Base-by-base conservation (phyloP, 306 rosid genomes). In the Cyamopsis tetragonoloba region DNA sequence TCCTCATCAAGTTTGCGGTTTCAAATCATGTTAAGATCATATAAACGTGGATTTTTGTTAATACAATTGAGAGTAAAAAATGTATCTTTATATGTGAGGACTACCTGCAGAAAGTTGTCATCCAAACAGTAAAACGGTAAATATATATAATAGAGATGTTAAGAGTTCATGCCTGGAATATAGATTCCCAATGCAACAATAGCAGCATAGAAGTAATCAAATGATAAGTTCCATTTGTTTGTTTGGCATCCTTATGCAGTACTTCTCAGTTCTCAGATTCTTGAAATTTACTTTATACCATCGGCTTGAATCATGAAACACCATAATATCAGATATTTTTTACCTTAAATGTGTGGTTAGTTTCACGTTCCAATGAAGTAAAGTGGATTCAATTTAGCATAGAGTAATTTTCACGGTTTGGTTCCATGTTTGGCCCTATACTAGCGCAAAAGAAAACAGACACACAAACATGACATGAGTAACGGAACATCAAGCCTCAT, bases 171-270 rank as follows among this genome's bases (percentile, higher is more conserved):
- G 58, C 97, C 97, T 84, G 97, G 95, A 12, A 73, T 84, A 32
- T 91, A 91, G 76, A 79, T 58, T 66, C 67, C 90, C 6, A 87
- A 51, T 17, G 15, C 79, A 27, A 80, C 24, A 64, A 87, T 63
- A 1, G 90, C 75, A 19, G 72, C 80, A 70, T 68, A 74, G 77
- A 83, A 80, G 87, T 78, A 84, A 66, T 91, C 97, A 4, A 87
- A 84, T 4, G 90, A 82, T 88, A 76, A 85, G 83, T 91, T 91
- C 95, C 88, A 91, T 65, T 67, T 79, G 92, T 65, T 67, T 79
- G 92, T 87, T 91, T 49, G 97, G 95, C 97, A 91, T 85, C 80
- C 92, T 80, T 67, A 82, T 5, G 72, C 84, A 84, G 60, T 80
- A 91, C 82, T 80, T 84, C 62, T 81, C 92, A 56, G 92, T 80